Base-by-base conservation (phyloP, 2,329 filamentous ascomycete species). In the Neopestalotiopsis rosae region DNA sequence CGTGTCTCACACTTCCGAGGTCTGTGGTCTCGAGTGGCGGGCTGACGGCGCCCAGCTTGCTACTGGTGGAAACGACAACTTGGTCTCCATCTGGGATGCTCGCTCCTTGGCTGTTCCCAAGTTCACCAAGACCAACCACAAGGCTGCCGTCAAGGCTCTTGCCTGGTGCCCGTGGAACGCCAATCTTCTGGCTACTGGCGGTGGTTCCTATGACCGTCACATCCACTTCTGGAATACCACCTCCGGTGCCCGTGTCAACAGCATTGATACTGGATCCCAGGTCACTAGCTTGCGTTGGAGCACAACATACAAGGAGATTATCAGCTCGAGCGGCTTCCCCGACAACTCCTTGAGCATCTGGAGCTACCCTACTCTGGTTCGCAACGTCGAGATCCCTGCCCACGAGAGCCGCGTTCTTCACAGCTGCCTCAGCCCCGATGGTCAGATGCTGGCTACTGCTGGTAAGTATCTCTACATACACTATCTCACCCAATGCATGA, bases 211-310 rank as follows among this genome's bases (percentile, higher is more conserved):
- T 82, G 96, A 99, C 81, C 93, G 94, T 75, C 93, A 98, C 84
- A 99, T 99, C 82, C 96, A 99, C 87, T 99, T 99, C 89, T 99
- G 96, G 96, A 99, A 99, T 88, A 97, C 95, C 61, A 98, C 96
- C 28, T 97, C 95, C 4, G 96, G 96, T 70, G 95, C 96, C 66
- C 93, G 96, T 76, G 95, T 97, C 85, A 99, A 99, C 91, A 97
- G 94, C 88, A 98, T 99, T 81, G 95, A 98, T 81, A 98, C 96
- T 56, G 96, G 96, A 70, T 97, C 94, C 61, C 96, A 99, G 82
- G 97, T 99, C 69, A 99, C 96, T 74, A 96, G 93, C 75, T 89
- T 99, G 68, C 92, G 94, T 76, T 99, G 96, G 96, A 97, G 94
- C 87, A 94, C 94, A 71, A 92, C 94, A 82, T 97, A 98, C 88